Evolutionary conservation across 768 basidiomycete species (phyloP).

Genomic region (Zangia roseola): DNA sequence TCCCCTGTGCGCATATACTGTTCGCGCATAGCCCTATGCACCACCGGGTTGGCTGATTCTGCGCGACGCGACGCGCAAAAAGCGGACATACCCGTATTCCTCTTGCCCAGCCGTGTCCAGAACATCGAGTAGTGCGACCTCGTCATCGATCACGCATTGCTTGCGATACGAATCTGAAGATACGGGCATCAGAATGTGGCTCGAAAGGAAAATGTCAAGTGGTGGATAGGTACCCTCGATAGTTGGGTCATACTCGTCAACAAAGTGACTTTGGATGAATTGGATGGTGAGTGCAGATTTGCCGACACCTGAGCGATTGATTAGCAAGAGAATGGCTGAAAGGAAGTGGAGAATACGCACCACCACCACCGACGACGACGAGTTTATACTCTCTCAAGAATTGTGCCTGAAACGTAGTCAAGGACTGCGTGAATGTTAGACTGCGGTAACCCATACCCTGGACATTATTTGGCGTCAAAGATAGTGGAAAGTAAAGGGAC

Average conservation of each 20-base stretch:
- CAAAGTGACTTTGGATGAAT: conserved; percentile 95
- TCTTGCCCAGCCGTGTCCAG: conserved; percentile 98
- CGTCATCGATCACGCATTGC: conserved; percentile 97
- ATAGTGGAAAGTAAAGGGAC: neutral
- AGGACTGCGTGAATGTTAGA: neutral
- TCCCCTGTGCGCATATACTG: conserved; percentile 99
- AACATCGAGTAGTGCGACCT: conserved; percentile 95
- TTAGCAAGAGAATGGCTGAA: neutral
- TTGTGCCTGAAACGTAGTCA: conserved; percentile 54
- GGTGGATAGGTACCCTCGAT: conserved; percentile 67
- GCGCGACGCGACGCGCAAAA: conserved; percentile 1
- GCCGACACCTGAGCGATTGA: conserved; percentile 39
- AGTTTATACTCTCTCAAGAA: conserved; percentile 98
- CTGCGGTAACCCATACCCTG: conserved; percentile 20
- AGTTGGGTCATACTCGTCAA: conserved; percentile 92
- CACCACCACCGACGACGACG: conserved; percentile 98
- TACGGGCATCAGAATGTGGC: neutral
- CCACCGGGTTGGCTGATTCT: neutral
- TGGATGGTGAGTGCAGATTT: conserved; percentile 97
- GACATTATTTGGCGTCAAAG: conserved; percentile 24
- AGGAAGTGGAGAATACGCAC: conserved; percentile 48
- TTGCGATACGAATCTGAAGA: conserved; percentile 89
- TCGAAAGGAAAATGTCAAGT: neutral
- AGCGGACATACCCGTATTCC: conserved; percentile 81
- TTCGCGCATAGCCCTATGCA: conserved; percentile 89